These are phyloP conservation scores for Escallonia herrerae DNA, from an alignment of 129 eudicot species.

Conservation along the genomic window DNA sequence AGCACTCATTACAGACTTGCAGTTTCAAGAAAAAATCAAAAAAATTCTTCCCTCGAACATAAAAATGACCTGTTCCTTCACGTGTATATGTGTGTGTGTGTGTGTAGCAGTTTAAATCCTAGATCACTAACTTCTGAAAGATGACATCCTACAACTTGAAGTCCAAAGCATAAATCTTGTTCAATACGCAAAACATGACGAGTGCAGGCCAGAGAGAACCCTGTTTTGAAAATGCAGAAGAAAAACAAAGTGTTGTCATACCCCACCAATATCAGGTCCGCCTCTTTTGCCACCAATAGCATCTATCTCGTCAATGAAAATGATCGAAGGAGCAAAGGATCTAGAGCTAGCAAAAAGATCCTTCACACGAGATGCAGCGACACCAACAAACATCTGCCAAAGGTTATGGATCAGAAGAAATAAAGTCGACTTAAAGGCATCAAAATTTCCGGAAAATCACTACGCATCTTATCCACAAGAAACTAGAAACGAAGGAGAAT, in stretches of 20 bases:
- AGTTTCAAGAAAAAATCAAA: no score
- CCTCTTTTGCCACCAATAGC: conserved; percentile 99
- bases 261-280: conserved; percentile 99
- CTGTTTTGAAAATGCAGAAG: neutral
- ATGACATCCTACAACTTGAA: neutral
- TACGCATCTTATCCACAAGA: neutral
- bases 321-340: conserved; percentile 81
- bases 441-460: no score
- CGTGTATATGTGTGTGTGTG: no score
- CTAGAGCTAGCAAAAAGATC: conserved; percentile 90
- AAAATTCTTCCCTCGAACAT: no score
- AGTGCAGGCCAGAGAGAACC: neutral
- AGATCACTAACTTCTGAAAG: neutral
- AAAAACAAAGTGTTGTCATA: conserved; percentile 26
- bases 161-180: neutral
- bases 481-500: neutral
- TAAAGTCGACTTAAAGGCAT: no score
- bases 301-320: conserved; percentile 95
- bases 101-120: no score
- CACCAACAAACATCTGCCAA: conserved; percentile 94
- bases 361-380: conserved; percentile 95
- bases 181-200: neutral
- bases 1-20: no score
- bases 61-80: no score
- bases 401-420: no score